phyloP scores from a whole-genome alignment of 768 basidiomycete species.

The Chlorophyllum brunneum region DNA sequence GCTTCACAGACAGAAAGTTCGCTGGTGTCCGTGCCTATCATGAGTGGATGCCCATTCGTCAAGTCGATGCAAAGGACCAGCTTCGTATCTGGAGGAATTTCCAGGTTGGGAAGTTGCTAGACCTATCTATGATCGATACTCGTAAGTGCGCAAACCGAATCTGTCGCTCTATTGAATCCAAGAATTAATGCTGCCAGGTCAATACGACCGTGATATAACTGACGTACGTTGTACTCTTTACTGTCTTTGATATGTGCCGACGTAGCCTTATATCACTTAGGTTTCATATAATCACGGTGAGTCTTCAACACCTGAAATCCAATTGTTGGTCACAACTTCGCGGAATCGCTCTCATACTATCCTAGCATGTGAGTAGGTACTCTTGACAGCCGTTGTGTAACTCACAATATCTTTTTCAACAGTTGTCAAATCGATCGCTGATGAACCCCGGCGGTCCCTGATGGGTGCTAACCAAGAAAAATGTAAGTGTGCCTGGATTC shows the following conservation, averaged over 20 bases:
- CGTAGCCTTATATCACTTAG: constrained; percentile 19
- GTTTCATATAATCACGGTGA: constrained; percentile 49
- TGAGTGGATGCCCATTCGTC: constrained; percentile 62
- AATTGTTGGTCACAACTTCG: too few relatives aligned
- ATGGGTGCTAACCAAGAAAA: constrained; percentile 55
- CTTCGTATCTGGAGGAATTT: constrained; percentile 63
- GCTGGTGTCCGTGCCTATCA: constrained; percentile 57
- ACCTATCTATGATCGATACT: constrained; percentile 60
- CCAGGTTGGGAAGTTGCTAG: constrained; percentile 59
- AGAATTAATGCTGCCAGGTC: constrained; percentile 23
- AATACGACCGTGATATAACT: constrained; percentile 56
- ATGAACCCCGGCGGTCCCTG: constrained; percentile 37
- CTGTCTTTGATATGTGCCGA: neutral
- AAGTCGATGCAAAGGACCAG: constrained; percentile 50
- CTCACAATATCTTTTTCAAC: neutral
- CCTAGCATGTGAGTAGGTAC: constrained; percentile 13
- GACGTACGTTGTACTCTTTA: constrained; percentile 32
- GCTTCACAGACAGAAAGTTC: constrained; percentile 56
- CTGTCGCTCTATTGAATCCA: neutral
- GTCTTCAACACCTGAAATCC: neutral
- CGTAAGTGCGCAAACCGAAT: constrained; percentile 37
- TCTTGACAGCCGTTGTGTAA: too few relatives aligned
- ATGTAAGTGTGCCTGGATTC: constrained; percentile 31
- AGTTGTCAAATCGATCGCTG: constrained; percentile 8
- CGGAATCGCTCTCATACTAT: neutral